These are phyloP conservation scores for Jatropha multifida DNA, from an alignment of 441 rosid species.

Conservation along the genomic window DNA sequence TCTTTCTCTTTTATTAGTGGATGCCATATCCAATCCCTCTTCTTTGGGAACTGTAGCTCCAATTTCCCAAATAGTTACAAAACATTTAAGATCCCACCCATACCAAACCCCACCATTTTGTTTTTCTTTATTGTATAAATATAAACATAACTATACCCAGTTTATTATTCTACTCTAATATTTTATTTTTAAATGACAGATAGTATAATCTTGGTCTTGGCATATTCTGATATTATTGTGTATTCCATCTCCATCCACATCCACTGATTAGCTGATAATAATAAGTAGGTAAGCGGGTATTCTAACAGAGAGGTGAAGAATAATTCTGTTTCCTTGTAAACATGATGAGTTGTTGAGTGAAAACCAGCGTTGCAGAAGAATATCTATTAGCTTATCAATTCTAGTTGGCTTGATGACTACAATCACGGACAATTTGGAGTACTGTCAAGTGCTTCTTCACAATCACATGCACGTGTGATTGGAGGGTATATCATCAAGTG, in stretches of 20 bases:
- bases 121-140: background rate
- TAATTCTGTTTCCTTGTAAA: slow-evolving; percentile 32
- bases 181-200: background rate
- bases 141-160: background rate
- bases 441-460: slow-evolving; percentile 15
- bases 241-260: background rate
- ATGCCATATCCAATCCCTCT: slow-evolving; percentile 30
- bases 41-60: slow-evolving; percentile 49
- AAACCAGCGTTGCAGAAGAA: slow-evolving; percentile 17
- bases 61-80: slow-evolving; percentile 30
- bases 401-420: slow-evolving; percentile 29
- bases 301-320: slow-evolving; percentile 20
- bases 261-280: slow-evolving; percentile 13
- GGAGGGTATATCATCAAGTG: background rate
- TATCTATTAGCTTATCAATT: background rate
- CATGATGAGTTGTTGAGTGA: slow-evolving; percentile 36
- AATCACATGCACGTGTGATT: slow-evolving; percentile 35
- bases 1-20: slow-evolving; percentile 19
- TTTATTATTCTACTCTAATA: background rate
- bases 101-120: slow-evolving; percentile 30
- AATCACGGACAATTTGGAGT: slow-evolving; percentile 30
- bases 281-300: slow-evolving; percentile 9
- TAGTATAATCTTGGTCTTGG: background rate
- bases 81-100: slow-evolving; percentile 18
- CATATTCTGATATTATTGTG: background rate